Evolutionary conservation across 345 rosid species (phyloP).

Genomic region (Citrus glauca): DNA sequence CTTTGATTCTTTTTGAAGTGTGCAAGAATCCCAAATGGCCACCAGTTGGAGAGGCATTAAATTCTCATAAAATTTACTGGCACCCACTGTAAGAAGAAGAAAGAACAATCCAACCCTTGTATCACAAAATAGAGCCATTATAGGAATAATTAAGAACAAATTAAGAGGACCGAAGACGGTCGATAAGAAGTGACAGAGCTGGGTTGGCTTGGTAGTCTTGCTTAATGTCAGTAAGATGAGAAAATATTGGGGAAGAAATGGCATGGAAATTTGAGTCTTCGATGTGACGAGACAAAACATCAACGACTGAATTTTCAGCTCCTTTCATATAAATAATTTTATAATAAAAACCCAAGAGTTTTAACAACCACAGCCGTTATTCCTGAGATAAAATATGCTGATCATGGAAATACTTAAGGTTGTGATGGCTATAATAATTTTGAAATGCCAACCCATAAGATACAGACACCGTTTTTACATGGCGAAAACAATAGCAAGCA

Average conservation of each 20-base stretch:
- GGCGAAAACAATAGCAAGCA: neutral
- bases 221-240: neutral
- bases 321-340: too few species aligned
- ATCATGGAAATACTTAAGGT: neutral
- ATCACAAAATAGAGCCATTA: neutral
- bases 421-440: neutral
- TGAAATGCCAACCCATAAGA: neutral
- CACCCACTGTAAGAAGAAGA: neutral
- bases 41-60: neutral
- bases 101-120: too few species aligned
- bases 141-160: neutral
- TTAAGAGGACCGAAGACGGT: too few species aligned
- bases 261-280: neutral
- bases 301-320: neutral
- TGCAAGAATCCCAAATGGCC: neutral
- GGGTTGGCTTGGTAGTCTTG: too few species aligned
- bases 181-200: too few species aligned
- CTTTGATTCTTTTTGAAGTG: neutral
- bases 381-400: neutral
- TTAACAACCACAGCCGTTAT: too few species aligned
- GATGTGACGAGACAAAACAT: neutral
- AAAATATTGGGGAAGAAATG: neutral
- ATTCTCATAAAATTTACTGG: neutral
- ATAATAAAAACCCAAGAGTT: neutral
- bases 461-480: neutral